Percentiles rank a stretch among this genome's conserved stretches.
These are phyloP conservation scores for Galerina sulciceps DNA, from an alignment of 768 basidiomycete species.

Conservation along the genomic window DNA sequence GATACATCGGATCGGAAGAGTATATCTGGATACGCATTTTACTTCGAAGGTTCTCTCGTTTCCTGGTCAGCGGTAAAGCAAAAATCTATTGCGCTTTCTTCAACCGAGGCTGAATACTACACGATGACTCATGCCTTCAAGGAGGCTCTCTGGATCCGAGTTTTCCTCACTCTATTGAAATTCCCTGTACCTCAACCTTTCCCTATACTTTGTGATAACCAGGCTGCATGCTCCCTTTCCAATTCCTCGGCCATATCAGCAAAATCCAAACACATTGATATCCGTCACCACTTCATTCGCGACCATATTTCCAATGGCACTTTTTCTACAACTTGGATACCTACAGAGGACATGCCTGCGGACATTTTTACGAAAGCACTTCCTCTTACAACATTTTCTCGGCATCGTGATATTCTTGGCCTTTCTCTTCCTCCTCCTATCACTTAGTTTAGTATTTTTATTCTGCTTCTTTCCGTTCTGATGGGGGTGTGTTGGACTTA, in stretches of 20 bases:
- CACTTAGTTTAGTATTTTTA: slow-evolving; percentile 21
- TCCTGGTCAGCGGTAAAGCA: slow-evolving; percentile 38
- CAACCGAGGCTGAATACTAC: slow-evolving; percentile 42
- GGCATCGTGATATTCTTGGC: slow-evolving; percentile 16
- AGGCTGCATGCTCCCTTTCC: slow-evolving; percentile 9
- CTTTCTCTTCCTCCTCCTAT: not conserved
- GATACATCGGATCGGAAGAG: slow-evolving; percentile 25
- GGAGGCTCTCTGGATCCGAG: slow-evolving; percentile 30
- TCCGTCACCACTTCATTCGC: slow-evolving; percentile 39
- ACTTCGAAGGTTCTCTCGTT: slow-evolving; percentile 29
- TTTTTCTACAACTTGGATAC: slow-evolving; percentile 28
- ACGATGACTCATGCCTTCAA: slow-evolving; percentile 30
- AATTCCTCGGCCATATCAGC: slow-evolving; percentile 26
- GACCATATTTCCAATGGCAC: slow-evolving; percentile 25
- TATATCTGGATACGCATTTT: slow-evolving; percentile 36
- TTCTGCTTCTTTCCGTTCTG: not conserved
- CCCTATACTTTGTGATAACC: slow-evolving; percentile 27
- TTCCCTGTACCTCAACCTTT: slow-evolving; percentile 14
- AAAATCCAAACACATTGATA: slow-evolving; percentile 33
- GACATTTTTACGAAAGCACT: slow-evolving; percentile 47
- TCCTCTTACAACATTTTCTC: slow-evolving; percentile 4
- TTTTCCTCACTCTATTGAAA: slow-evolving; percentile 18
- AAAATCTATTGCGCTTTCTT: slow-evolving; percentile 34
- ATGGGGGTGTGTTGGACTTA: slow-evolving; percentile 9
- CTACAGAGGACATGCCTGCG: slow-evolving; percentile 36